phyloP scores from a whole-genome alignment of 495 filamentous ascomycete species.

The Podospora anserina region DNA sequence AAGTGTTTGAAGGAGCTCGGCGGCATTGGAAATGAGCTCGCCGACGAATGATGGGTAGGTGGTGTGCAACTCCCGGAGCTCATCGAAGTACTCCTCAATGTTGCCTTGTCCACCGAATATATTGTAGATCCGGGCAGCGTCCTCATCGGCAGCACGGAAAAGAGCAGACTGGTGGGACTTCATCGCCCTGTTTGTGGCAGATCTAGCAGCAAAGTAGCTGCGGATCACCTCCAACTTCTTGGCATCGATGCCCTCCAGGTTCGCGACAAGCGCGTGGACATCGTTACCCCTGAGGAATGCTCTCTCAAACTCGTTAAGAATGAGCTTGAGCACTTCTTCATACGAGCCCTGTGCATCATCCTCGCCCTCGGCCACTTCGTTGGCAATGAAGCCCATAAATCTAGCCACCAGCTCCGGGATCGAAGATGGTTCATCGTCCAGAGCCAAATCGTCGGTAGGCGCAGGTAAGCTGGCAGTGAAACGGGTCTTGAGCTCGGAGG shows the following conservation, averaged over 20 bases:
- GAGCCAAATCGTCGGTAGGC: conserved; percentile 92
- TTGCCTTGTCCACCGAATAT: conserved; percentile 99
- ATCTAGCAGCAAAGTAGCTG: conserved; percentile 86
- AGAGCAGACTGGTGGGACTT: conserved; percentile 90
- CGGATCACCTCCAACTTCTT: conserved; percentile 87
- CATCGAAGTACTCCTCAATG: conserved; percentile 98
- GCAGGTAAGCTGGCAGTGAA: conserved; percentile 80
- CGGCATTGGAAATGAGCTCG: conserved; percentile 72
- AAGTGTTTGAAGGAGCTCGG: conserved; percentile 78
- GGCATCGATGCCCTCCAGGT: conserved; percentile 76
- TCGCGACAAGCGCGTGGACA: conserved; percentile 82
- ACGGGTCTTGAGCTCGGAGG: conserved; percentile 81
- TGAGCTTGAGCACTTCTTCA: conserved; percentile 80
- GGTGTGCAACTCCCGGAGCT: conserved; percentile 83
- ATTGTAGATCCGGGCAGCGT: conserved; percentile 73
- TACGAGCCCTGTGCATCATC: conserved; percentile 81
- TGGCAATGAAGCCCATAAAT: conserved; percentile 83
- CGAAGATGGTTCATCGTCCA: conserved; percentile 96
- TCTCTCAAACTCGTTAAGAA: conserved; percentile 92
- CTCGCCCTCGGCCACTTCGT: conserved; percentile 84
- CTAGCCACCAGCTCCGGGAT: conserved; percentile 84
- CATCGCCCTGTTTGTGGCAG: conserved; percentile 74
- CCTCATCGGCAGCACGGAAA: conserved; percentile 79
- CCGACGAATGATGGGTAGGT: conserved; percentile 90
- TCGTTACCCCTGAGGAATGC: conserved; percentile 94